Evolutionary conservation across 1,284 basidiomycete genomes (phyloP), one percentile per base, ranked within the genome.

Genomic region (Trichosporon sp.): DNA sequence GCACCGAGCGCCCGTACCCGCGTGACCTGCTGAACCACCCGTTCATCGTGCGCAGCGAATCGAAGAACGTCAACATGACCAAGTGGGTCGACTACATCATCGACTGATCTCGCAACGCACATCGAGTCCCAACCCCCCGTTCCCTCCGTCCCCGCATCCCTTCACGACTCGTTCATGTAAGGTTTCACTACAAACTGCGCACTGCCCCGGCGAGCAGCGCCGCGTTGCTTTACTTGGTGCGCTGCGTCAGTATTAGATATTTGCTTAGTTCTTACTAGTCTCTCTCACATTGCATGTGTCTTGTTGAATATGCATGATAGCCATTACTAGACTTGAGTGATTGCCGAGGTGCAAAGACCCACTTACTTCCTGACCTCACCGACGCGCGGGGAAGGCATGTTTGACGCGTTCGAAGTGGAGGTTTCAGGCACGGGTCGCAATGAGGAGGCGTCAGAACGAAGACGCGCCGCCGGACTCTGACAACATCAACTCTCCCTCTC

Each of bases 11-110:
- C 64, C 95, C 93, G 6, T 90, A 90, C 25, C 97, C 97, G 0
- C 89, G 88, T 74, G 89, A 92, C 75, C 89, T 98, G 86, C 85
- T 97, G 56, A 83, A 85, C 62, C 96, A 99, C 81, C 91, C 91
- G 1, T 98, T 95, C 91, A 91, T 99, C 73, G 81, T 87, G 63
- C 86, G 87, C 69, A 88, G 88, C 64, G 91, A 93, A 86, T 89
- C 89, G 78, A 88, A 91, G 79, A 91, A 93, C 74, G 89, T 94
- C 62, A 90, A 92, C 75, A 93, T 97, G 89, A 90, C 89, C 12
- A 88, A 88, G 75, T 99, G 95, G 92, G 91, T 99, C 63, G 88
- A 60, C 27, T 60, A 32, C 56, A 29, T 60, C 27, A 13, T 60
- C 56, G 9, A 60, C 12, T 60, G 31, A 60, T 31, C 56, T 11